Percentiles rank a stretch among this genome's conserved stretches.
phyloP scores from a whole-genome alignment of 441 rosid species.

The Lagerstroemia fauriei region DNA sequence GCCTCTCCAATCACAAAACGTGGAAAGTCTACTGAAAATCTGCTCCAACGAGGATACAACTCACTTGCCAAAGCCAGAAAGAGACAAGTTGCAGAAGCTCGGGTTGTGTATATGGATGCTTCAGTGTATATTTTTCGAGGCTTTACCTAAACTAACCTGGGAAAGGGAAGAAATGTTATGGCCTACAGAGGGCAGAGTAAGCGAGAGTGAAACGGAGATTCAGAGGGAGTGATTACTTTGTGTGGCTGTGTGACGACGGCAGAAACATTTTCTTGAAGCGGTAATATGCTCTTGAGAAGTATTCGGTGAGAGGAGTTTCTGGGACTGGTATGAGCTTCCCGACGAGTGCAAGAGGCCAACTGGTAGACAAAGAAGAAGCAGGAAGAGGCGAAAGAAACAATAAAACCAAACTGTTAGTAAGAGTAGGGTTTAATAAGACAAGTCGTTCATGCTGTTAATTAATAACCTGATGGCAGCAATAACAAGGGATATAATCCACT shows the following conservation, averaged over 20 bases:
- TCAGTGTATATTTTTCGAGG: background rate
- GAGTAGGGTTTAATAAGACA: background rate
- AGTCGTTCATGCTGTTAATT: conserved; percentile 27
- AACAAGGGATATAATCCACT: conserved; percentile 63
- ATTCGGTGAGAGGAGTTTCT: conserved; percentile 48
- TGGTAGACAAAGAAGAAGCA: conserved; percentile 19
- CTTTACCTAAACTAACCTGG: background rate
- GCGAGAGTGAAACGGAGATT: background rate
- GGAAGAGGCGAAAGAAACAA: background rate
- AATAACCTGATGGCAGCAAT: conserved; percentile 68
- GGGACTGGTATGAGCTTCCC: conserved; percentile 84
- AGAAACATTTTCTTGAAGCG: conserved; percentile 33
- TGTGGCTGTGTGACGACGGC: conserved; percentile 15
- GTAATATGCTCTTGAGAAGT: conserved; percentile 21
- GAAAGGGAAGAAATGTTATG: background rate
- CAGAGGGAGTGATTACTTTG: background rate
- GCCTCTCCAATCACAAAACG: background rate
- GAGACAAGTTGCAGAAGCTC: background rate
- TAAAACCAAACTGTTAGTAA: background rate
- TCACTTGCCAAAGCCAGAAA: background rate
- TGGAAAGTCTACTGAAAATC: background rate
- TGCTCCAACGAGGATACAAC: background rate
- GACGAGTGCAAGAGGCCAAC: conserved; percentile 84
- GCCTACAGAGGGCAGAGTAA: background rate
- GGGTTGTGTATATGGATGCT: background rate